These are phyloP conservation scores for Trametes coccinea DNA, from an alignment of 768 basidiomycete genomes.

Conservation along the genomic window DNA sequence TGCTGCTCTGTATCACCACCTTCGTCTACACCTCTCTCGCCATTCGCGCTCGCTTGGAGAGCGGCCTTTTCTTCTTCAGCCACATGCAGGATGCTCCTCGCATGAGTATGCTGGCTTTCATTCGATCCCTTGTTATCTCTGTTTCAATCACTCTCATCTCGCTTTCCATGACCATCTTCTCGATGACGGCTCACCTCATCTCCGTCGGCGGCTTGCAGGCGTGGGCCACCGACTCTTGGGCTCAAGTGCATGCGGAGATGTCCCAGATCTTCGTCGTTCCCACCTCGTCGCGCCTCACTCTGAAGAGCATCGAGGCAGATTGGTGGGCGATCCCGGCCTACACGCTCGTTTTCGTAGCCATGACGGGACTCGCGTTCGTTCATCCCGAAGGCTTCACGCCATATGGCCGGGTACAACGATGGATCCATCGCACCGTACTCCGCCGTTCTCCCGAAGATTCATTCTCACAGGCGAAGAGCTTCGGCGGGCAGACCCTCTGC, in stretches of 20 bases:
- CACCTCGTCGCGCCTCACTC: neutral
- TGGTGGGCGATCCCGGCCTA: constrained; percentile 23
- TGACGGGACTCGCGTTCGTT: constrained; percentile 11
- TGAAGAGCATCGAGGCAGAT: constrained; percentile 7
- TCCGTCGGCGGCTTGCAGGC: constrained; percentile 22
- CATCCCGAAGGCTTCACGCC: constrained; percentile 17
- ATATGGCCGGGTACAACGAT: constrained; percentile 15
- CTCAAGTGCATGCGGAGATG: constrained; percentile 24
- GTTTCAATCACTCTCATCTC: constrained; percentile 21
- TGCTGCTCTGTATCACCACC: constrained; percentile 35
- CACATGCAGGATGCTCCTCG: constrained; percentile 21
- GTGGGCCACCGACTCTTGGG: constrained; percentile 25
- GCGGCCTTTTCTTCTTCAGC: constrained; percentile 39
- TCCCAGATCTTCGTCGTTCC: constrained; percentile 23
- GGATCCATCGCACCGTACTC: constrained; percentile 12
- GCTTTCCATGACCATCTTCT: constrained; percentile 20
- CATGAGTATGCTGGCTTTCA: constrained; percentile 25
- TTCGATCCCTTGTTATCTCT: constrained; percentile 26
- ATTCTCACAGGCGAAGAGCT: constrained; percentile 4
- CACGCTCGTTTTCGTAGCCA: constrained; percentile 17
- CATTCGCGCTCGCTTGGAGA: constrained; percentile 40
- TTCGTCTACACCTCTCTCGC: constrained; percentile 42
- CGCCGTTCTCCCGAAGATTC: constrained; percentile 9
- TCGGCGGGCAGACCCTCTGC: constrained; percentile 16
- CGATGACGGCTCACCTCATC: constrained; percentile 19